A percentile compares a stretch with the other conserved stretches of the same genome.
Evolutionary conservation across 495 filamentous ascomycete species (phyloP).

Genomic region (Penicillium malachiteum): DNA sequence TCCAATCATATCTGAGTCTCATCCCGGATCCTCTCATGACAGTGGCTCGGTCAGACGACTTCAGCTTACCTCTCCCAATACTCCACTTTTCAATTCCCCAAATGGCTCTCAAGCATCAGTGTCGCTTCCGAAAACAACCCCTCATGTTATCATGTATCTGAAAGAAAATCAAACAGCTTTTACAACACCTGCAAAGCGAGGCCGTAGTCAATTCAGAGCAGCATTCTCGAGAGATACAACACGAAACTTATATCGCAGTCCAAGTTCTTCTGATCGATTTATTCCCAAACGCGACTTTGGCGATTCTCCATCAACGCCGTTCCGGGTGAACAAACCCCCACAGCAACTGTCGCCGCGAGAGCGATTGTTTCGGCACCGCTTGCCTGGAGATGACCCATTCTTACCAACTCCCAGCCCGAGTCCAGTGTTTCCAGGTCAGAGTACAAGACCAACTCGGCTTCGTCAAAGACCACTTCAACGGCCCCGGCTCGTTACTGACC

Average conservation of each 20-base stretch:
- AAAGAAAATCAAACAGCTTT: slow-evolving; percentile 12
- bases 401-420: slow-evolving; percentile 30
- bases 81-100: slow-evolving; percentile 17
- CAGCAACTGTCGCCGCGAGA: slow-evolving; percentile 60
- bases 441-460: slow-evolving; percentile 18
- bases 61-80: slow-evolving; percentile 23
- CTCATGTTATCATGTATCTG: neutral
- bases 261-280: slow-evolving; percentile 63
- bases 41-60: slow-evolving; percentile 8
- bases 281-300: slow-evolving; percentile 55
- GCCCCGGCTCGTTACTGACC: slow-evolving; percentile 37
- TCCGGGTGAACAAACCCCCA: slow-evolving; percentile 62
- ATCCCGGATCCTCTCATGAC: slow-evolving; percentile 13
- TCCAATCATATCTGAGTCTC: slow-evolving; percentile 11
- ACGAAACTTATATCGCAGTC: slow-evolving; percentile 14
- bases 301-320: slow-evolving; percentile 51
- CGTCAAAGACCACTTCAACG: slow-evolving; percentile 29
- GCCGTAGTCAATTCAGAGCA: slow-evolving; percentile 15
- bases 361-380: slow-evolving; percentile 56
- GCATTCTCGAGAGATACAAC: neutral
- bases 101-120: slow-evolving; percentile 15
- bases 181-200: slow-evolving; percentile 12
- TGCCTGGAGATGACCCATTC: slow-evolving; percentile 66
- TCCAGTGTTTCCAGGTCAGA: slow-evolving; percentile 22
- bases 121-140: neutral